Evolutionary conservation across 2,329 filamentous ascomycete species (phyloP).

Genomic region (Sclerotinia trifoliorum): DNA sequence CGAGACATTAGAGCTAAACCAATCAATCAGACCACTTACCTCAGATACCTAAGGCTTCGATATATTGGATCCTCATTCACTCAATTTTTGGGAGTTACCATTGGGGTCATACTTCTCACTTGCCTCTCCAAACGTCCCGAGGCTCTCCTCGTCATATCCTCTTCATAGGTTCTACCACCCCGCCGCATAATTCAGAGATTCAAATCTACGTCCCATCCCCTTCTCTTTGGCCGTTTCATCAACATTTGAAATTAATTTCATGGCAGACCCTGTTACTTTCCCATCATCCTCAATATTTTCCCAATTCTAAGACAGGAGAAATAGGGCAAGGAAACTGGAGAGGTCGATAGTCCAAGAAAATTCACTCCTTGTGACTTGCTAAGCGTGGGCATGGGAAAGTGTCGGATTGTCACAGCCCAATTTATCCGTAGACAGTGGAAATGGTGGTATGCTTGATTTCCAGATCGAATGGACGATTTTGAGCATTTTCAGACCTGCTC

Average conservation of each 20-base stretch:
- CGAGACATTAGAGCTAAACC: neutral
- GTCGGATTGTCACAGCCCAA: neutral
- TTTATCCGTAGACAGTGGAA: neutral
- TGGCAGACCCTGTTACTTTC: neutral
- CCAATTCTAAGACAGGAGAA: neutral
- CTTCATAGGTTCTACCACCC: neutral
- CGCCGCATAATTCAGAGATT: neutral
- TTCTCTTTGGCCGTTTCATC: neutral
- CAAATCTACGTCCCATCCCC: neutral
- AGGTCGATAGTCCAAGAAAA: neutral
- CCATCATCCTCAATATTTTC: neutral
- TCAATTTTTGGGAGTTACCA: neutral
- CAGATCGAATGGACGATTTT: neutral
- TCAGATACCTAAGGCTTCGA: neutral
- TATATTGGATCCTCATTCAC: neutral
- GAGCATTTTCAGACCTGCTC: neutral
- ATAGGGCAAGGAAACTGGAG: neutral
- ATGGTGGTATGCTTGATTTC: neutral
- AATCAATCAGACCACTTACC: neutral
- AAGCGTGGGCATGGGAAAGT: neutral
- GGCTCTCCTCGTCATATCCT: neutral
- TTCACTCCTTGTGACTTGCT: neutral
- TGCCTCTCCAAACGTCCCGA: neutral
- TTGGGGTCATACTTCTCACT: neutral
- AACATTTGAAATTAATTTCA: neutral